phyloP scores from a whole-genome alignment of 306 rosid genomes.

The Lupinus albus region DNA sequence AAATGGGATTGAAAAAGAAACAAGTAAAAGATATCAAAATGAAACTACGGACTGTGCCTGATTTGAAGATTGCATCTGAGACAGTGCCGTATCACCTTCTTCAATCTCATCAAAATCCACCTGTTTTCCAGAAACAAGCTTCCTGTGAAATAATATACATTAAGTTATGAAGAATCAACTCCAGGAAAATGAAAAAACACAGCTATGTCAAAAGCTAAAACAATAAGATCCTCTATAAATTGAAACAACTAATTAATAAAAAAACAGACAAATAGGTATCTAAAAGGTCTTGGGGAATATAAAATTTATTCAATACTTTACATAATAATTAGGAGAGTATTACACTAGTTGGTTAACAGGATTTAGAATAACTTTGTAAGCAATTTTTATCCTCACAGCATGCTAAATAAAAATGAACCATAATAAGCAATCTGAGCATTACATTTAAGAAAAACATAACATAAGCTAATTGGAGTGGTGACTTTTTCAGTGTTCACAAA shows the following conservation, averaged over 20 bases:
- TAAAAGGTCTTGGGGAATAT: too few relatives aligned
- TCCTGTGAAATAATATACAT: constrained; percentile 55
- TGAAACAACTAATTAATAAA: neutral
- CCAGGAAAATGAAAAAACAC: too few relatives aligned
- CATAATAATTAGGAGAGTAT: neutral
- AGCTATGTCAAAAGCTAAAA: neutral
- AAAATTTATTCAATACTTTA: too few relatives aligned
- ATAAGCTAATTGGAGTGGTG: constrained; percentile 13
- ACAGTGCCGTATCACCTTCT: constrained; percentile 64
- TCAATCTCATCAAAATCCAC: constrained; percentile 69
- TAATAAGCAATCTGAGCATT: neutral
- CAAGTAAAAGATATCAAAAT: constrained; percentile 44
- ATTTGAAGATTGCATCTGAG: constrained; percentile 61
- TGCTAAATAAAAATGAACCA: constrained; percentile 23
- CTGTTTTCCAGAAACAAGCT: constrained; percentile 56
- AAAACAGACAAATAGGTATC: neutral
- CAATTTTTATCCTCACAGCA: neutral
- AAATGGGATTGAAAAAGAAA: constrained; percentile 1
- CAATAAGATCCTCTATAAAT: neutral
- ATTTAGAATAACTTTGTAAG: neutral
- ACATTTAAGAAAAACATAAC: constrained; percentile 12
- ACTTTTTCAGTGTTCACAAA: neutral
- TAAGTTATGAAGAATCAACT: neutral
- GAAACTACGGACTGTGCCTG: constrained; percentile 61
- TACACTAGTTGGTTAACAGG: neutral